Evolutionary conservation across 2,329 filamentous ascomycete genomes (phyloP).

Genomic region (Dothiorella sarmentorum): DNA sequence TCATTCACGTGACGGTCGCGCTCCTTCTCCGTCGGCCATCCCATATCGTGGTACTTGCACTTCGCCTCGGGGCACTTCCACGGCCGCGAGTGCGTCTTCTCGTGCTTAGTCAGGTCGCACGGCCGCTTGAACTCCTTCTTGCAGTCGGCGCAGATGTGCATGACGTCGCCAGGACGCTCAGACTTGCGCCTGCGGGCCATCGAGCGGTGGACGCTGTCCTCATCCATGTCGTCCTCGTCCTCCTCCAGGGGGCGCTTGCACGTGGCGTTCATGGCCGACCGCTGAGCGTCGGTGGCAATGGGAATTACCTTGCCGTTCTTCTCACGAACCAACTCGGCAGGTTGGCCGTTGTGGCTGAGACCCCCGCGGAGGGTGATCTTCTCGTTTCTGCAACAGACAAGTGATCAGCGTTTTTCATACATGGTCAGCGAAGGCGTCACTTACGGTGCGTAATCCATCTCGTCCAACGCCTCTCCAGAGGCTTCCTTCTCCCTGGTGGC

Average conservation of each 20-base stretch:
- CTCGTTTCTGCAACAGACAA: slow-evolving; percentile 55
- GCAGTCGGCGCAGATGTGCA: slow-evolving; percentile 70
- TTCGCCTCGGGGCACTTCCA: slow-evolving; percentile 82
- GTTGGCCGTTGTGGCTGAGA: slow-evolving; percentile 74
- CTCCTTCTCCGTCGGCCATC: slow-evolving; percentile 98
- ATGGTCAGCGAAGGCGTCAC: slow-evolving; percentile 23
- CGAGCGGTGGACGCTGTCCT: slow-evolving; percentile 79
- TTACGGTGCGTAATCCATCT: slow-evolving; percentile 51
- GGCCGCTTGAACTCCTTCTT: slow-evolving; percentile 92
- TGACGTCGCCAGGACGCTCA: slow-evolving; percentile 76
- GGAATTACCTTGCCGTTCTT: slow-evolving; percentile 78
- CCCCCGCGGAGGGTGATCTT: slow-evolving; percentile 79
- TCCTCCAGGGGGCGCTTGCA: slow-evolving; percentile 50
- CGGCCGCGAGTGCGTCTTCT: slow-evolving; percentile 94
- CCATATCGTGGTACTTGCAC: slow-evolving; percentile 87
- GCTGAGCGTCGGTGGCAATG: slow-evolving; percentile 49
- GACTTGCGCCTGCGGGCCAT: slow-evolving; percentile 97
- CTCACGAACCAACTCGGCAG: slow-evolving; percentile 78
- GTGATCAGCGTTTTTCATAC: slow-evolving; percentile 24
- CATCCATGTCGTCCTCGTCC: slow-evolving; percentile 65
- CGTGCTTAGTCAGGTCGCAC: slow-evolving; percentile 97
- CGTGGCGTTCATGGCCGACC: slow-evolving; percentile 45
- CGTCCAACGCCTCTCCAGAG: slow-evolving; percentile 51
- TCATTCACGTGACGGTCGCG: slow-evolving; percentile 94
- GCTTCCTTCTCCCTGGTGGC: slow-evolving; percentile 66